phyloP scores from a whole-genome alignment of 495 filamentous ascomycete genomes.

The Neurospora sp. region DNA sequence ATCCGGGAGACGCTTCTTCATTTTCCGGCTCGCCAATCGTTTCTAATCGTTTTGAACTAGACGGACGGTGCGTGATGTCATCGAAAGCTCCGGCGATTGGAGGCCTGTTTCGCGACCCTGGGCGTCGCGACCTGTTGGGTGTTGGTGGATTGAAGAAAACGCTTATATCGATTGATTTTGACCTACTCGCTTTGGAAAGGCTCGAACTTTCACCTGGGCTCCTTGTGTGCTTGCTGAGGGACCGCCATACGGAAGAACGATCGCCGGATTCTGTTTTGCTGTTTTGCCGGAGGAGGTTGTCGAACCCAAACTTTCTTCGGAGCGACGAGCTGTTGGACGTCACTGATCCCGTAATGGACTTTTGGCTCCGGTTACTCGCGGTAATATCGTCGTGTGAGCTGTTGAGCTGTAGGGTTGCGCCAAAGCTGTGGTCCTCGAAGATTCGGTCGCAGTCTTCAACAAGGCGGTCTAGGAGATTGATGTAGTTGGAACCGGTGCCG shows the following conservation, averaged over 20 bases:
- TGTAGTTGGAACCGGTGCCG: conserved; percentile 69
- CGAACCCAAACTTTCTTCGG: conserved; percentile 71
- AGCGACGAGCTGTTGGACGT: conserved; percentile 70
- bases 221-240: conserved; percentile 72
- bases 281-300: conserved; percentile 63
- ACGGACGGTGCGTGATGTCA: conserved; percentile 32
- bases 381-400: conserved; percentile 38
- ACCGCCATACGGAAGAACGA: conserved; percentile 72
- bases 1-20: conserved; percentile 19
- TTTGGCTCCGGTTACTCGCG: conserved; percentile 31
- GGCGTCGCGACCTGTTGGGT: conserved; percentile 44
- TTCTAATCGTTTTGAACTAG: conserved; percentile 36
- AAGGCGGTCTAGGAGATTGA: conserved; percentile 82
- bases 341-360: conserved; percentile 40
- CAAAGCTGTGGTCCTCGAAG: conserved; percentile 60
- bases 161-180: conserved; percentile 74
- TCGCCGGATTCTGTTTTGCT: conserved; percentile 53
- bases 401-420: conserved; percentile 22
- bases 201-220: conserved; percentile 44
- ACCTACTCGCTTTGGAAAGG: conserved; percentile 55
- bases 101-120: conserved; percentile 56
- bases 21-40: conserved; percentile 42
- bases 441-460: conserved; percentile 87
- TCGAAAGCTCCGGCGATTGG: conserved; percentile 54
- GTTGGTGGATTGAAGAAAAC: conserved; percentile 25